Evolutionary conservation across 768 basidiomycete species (phyloP).

Genomic region (Leccinum longicurvipes): DNA sequence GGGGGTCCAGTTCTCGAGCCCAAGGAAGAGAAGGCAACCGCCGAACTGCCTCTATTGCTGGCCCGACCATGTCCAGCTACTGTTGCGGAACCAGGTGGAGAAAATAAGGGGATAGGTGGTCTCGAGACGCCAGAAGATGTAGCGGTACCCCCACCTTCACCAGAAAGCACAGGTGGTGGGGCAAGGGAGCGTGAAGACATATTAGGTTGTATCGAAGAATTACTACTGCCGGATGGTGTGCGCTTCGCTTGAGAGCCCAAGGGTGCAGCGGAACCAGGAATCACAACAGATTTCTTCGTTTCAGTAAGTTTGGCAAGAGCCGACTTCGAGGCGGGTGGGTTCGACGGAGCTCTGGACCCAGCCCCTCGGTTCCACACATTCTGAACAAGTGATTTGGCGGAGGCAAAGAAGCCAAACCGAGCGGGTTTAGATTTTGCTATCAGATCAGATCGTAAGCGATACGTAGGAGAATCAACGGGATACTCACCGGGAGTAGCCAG

Average conservation of each 20-base stretch:
- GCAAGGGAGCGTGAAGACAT: constrained; percentile 13
- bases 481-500: constrained; percentile 41
- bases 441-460: constrained; percentile 20
- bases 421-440: constrained; percentile 41
- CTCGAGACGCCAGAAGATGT: constrained; percentile 19
- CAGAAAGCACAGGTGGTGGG: constrained; percentile 5
- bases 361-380: constrained; percentile 69
- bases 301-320: constrained; percentile 8
- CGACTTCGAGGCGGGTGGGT: constrained; percentile 28
- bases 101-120: constrained; percentile 20
- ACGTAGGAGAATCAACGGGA: background rate
- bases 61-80: constrained; percentile 16
- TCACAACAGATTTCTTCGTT: constrained; percentile 20
- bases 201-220: constrained; percentile 3
- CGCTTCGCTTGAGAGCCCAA: constrained; percentile 17
- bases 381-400: constrained; percentile 66
- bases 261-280: constrained; percentile 23
- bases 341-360: constrained; percentile 27
- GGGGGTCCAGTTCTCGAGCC: constrained; percentile 34
- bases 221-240: constrained; percentile 15
- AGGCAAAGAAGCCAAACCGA: constrained; percentile 67
- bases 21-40: constrained; percentile 36
- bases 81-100: constrained; percentile 12
- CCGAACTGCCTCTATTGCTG: constrained; percentile 16
- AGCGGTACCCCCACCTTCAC: constrained; percentile 1